Conservation (phyloP, 176 grass and related monocot genomes). For the Musa schizocarpa region DNA sequence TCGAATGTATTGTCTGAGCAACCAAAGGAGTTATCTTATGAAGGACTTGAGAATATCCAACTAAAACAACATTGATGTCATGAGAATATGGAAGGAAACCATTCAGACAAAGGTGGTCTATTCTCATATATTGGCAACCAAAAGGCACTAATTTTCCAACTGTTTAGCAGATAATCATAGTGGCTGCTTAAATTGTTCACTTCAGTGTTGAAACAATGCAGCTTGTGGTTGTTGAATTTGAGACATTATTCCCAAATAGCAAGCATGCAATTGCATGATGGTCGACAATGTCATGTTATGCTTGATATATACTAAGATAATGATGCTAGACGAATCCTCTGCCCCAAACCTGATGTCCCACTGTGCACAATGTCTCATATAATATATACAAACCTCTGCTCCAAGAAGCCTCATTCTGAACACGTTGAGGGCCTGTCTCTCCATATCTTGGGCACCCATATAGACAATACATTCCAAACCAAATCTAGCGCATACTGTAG, state of each 20-base stretch:
- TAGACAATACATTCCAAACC: conserved; percentile 77
- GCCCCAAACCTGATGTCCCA: no score
- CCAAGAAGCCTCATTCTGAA: conserved; percentile 98
- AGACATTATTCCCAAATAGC: background rate
- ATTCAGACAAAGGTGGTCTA: no score
- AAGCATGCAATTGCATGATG: background rate
- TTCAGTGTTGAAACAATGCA: no score
- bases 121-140: no score
- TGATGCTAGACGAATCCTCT: no score
- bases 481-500: conserved; percentile 81
- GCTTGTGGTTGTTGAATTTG: no score
- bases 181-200: no score
- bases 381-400: conserved; percentile 47
- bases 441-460: conserved; percentile 98
- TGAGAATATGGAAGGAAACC: background rate
- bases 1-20: background rate
- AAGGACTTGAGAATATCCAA: background rate
- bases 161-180: background rate
- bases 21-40: background rate
- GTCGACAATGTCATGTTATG: no score
- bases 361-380: no score
- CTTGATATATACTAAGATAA: no score
- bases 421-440: conserved; percentile 91
- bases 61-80: background rate
- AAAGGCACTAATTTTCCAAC: background rate